Base-by-base conservation (phyloP, 148 eudicot species). In the Silene conica region DNA sequence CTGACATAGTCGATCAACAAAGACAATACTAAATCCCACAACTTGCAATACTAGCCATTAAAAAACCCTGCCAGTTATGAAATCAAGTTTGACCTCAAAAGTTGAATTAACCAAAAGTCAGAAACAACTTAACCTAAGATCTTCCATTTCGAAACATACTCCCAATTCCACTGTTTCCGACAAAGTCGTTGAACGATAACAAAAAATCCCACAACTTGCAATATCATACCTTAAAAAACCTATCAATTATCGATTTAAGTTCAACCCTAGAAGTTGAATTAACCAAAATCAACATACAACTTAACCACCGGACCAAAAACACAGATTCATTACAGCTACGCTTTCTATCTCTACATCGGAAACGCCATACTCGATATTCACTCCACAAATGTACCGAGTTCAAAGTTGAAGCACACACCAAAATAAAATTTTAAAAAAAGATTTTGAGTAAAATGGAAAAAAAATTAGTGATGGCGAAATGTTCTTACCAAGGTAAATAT, bases 401-500 rank as follows among this genome's bases (percentile, higher is more conserved):
- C 0, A 34, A 64, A 16, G 22, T 64, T 2, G 1, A 34, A 64
- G 18, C 20, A 28, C 55, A 46, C 21, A 67, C 13, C 63, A 22
- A 59, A 21, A 59, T 50, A 14, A 25, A 13, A 63, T 8, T 2
- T 19, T 16, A 72, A 31, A 31, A 31, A 31, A 31, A 26, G 2
- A 3, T 25, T 34, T 18, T 71, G 28, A 22, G 4, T 26, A 19
- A 70, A 70, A 70, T 20, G 45, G 8, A 34, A 60, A 69, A 23
- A 11, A 5, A 13, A 22, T 12, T 1, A 48, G 0, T 48, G 16
- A 18, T 13, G 60, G 69, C 20, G 25, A 38, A 6, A 43, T 71
- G 78, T 56, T 4, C 78, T 54, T 76, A 94, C 98, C 97, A 8
- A 94, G 73, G 70, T 86, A 91, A 45, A 94, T 89, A 71, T 83